Evolutionary conservation across 345 rosid species (phyloP), one percentile per base, ranked within the genome.

Genomic region (Eucalyptus tenuipes): DNA sequence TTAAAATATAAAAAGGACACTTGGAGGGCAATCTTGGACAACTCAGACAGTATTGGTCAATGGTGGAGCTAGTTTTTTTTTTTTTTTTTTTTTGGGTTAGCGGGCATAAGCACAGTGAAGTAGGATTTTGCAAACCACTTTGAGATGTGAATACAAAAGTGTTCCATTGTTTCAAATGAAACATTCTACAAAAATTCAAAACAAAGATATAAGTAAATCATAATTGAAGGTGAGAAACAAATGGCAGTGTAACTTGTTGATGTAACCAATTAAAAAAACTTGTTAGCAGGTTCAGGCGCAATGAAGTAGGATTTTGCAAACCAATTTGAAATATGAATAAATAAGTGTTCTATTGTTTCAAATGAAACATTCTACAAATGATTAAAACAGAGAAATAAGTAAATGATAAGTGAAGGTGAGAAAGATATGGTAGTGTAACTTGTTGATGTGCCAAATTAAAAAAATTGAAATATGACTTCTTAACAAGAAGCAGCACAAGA

Each of bases 51-150:
- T 75, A 75, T 20, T 75, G 3, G 82, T 20, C 82, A 20, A 37
- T 37, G 82, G 47, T 3, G 0, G 47, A 37, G 45, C 47, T 75
- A 37, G 27, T 10, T 37, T 22, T 11, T 37, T 66, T 37, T 71
- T 16, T 68, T 10, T 10, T 5, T 14, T 17, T 8, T 31, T 64
- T 66, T 66, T 0, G 24, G 13, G 29, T 55, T 55, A 55, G 61
- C 13, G 0, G 29, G 61, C 3, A 5, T 2, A 24, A 55, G 29
- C 6, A 2, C 71, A n/a, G 16, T 64, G 71, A 64, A 3, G 71
- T 64, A 29, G 71, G 37, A n/a, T 64, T 64, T 29, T 64, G 37
- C 37, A 64, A 29, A 64, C 71, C 16, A 59, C 1, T 2, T 29
- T 64, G 71, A 64, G 31, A 64, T 64, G 37, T 13, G 71, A 64